Evolutionary conservation across 225 moss, liverwort and hornwort genomes (phyloP).

Genomic region (Climacium dendroides): DNA sequence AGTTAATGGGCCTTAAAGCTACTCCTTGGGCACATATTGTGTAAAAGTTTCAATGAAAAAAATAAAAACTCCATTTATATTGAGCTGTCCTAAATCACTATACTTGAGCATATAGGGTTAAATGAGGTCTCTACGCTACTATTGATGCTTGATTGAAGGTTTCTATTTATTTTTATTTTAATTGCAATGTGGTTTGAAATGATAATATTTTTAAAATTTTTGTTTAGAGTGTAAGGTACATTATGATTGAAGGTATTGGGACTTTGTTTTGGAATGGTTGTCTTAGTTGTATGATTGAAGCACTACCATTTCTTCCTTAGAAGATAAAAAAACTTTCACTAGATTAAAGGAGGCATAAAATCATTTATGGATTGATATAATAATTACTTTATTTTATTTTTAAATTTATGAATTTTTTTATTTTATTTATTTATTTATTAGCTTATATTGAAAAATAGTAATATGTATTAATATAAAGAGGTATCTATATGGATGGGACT

Average conservation of each 20-base stretch:
- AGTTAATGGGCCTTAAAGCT: no score
- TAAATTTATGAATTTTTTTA: neutral
- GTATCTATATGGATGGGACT: neutral
- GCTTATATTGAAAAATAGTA: neutral
- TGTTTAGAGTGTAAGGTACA: neutral
- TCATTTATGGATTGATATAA: neutral
- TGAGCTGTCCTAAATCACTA: no score
- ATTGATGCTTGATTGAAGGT: fast-evolving
- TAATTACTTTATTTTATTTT: neutral
- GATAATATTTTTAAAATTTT: neutral
- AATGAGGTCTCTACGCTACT: fast-evolving
- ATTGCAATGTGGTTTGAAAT: neutral
- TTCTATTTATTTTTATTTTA: neutral
- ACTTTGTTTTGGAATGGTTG: neutral
- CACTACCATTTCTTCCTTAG: neutral
- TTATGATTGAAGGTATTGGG: neutral
- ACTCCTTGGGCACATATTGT: no score
- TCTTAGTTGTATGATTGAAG: neutral
- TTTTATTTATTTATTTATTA: neutral
- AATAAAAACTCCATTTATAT: no score
- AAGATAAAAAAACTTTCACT: neutral
- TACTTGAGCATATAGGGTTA: no score
- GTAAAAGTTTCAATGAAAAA: no score
- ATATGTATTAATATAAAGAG: neutral
- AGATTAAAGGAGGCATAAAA: neutral